Evolutionary conservation across 306 rosid genomes (phyloP).

Genomic region (Dicorynia guianensis): DNA sequence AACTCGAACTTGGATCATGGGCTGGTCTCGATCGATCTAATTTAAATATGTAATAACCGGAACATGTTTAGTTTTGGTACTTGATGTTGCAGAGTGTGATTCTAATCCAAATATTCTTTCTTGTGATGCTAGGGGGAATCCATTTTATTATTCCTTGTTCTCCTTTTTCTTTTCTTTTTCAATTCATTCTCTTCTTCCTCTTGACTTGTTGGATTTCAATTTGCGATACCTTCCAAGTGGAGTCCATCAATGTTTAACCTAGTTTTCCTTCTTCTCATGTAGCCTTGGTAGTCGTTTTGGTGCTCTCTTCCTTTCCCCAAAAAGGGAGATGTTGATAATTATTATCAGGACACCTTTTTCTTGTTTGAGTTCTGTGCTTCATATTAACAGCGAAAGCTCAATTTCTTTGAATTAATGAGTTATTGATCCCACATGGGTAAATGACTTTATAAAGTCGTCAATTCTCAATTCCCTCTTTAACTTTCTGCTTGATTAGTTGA

Average conservation of each 20-base stretch:
- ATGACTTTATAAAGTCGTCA: slow-evolving; percentile 36
- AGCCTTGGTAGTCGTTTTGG: neutral
- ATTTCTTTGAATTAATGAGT: slow-evolving; percentile 38
- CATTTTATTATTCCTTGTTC: neutral
- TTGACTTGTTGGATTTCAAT: slow-evolving; percentile 13
- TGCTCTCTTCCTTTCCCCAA: slow-evolving; percentile 6
- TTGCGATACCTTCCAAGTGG: slow-evolving; percentile 20
- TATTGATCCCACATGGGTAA: slow-evolving; percentile 49
- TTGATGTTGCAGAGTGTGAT: neutral
- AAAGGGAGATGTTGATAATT: slow-evolving; percentile 13
- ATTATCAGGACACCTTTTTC: neutral
- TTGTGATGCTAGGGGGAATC: neutral
- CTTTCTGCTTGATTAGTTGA: slow-evolving; percentile 43
- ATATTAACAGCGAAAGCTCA: slow-evolving; percentile 35
- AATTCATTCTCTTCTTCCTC: neutral
- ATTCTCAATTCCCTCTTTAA: slow-evolving; percentile 48
- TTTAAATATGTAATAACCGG: slow-evolving; percentile 1
- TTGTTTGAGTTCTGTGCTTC: slow-evolving; percentile 33
- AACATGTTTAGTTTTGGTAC: neutral
- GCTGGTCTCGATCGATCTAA: slow-evolving; percentile 2
- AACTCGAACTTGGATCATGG: slow-evolving; percentile 1
- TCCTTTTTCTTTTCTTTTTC: neutral
- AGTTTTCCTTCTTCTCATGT: neutral
- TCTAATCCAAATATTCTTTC: slow-evolving; percentile 2
- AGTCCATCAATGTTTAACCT: neutral